Evolutionary conservation across 2,329 filamentous ascomycete genomes (phyloP).

Genomic region (Sporothrix protearum): DNA sequence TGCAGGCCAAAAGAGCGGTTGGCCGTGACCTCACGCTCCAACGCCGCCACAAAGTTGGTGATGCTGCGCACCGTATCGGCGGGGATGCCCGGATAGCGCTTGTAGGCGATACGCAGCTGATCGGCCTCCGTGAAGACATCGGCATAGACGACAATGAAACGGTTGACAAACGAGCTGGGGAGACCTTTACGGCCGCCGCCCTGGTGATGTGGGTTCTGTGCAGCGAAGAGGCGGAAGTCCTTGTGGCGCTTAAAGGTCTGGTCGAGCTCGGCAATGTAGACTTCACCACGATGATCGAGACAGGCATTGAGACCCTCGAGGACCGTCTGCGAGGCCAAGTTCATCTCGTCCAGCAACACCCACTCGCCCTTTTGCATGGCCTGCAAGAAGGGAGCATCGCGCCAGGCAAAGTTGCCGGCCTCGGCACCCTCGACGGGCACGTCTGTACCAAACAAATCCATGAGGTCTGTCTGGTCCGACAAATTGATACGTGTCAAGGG

Average conservation of each 20-base stretch:
- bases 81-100: slow-evolving; percentile 66
- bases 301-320: slow-evolving; percentile 95
- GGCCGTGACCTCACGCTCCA: slow-evolving; percentile 68
- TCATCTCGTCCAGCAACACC: slow-evolving; percentile 98
- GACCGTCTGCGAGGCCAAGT: slow-evolving; percentile 92
- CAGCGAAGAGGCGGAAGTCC: slow-evolving; percentile 90
- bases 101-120: slow-evolving; percentile 73
- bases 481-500: slow-evolving; percentile 91
- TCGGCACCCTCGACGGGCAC: slow-evolving; percentile 90
- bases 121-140: slow-evolving; percentile 83
- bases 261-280: slow-evolving; percentile 92
- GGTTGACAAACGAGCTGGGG: slow-evolving; percentile 93
- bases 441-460: slow-evolving; percentile 96
- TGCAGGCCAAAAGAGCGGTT: slow-evolving; percentile 57
- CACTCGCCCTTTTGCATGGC: slow-evolving; percentile 97
- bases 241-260: slow-evolving; percentile 88
- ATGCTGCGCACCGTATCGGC: slow-evolving; percentile 59
- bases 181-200: slow-evolving; percentile 92
- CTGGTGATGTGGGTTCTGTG: slow-evolving; percentile 96
- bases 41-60: slow-evolving; percentile 74
- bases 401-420: slow-evolving; percentile 89
- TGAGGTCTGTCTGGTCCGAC: slow-evolving; percentile 95
- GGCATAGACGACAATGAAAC: slow-evolving; percentile 96
- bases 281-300: slow-evolving; percentile 90
- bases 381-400: slow-evolving; percentile 89